Percentiles rank a stretch among this genome's conserved stretches.
Conservation (phyloP, 768 basidiomycete species). For the Rhizopogon vesiculosus region DNA sequence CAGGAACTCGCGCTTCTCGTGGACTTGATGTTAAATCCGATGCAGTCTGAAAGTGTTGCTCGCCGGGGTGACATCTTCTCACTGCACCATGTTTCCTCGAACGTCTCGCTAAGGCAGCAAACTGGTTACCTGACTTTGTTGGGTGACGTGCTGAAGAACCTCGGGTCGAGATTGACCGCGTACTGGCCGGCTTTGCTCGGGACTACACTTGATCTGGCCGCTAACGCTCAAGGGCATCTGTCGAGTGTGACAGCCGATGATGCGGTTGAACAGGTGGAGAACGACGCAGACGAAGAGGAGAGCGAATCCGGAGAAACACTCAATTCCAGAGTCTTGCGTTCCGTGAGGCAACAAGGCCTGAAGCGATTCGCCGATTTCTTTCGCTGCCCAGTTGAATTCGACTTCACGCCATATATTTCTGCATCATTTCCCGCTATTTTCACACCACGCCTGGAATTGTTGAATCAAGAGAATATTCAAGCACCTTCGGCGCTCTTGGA, state of each 20-base stretch:
- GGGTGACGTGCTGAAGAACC: conserved; percentile 75
- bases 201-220: conserved; percentile 60
- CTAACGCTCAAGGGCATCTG: conserved; percentile 58
- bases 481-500: conserved; percentile 87
- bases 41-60: conserved; percentile 33
- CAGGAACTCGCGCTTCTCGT: conserved; percentile 75
- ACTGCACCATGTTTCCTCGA: conserved; percentile 22
- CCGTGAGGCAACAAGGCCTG: conserved; percentile 77
- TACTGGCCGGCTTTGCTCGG: conserved; percentile 78
- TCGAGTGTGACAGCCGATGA: conserved; percentile 26
- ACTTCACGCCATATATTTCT: conserved; percentile 69
- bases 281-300: conserved; percentile 31
- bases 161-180: conserved; percentile 64
- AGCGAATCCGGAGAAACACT: conserved; percentile 18
- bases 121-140: conserved; percentile 83
- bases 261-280: conserved; percentile 32
- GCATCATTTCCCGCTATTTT: conserved; percentile 69
- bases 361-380: conserved; percentile 89
- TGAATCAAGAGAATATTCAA: conserved; percentile 88
- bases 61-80: conserved; percentile 24
- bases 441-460: conserved; percentile 68
- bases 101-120: conserved; percentile 59
- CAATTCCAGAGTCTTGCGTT: conserved; percentile 43
- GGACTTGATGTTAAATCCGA: conserved; percentile 82
- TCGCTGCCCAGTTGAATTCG: conserved; percentile 64